Evolutionary conservation across 139 green algal species (phyloP).

Genomic region (Spirogloea muscicola): DNA sequence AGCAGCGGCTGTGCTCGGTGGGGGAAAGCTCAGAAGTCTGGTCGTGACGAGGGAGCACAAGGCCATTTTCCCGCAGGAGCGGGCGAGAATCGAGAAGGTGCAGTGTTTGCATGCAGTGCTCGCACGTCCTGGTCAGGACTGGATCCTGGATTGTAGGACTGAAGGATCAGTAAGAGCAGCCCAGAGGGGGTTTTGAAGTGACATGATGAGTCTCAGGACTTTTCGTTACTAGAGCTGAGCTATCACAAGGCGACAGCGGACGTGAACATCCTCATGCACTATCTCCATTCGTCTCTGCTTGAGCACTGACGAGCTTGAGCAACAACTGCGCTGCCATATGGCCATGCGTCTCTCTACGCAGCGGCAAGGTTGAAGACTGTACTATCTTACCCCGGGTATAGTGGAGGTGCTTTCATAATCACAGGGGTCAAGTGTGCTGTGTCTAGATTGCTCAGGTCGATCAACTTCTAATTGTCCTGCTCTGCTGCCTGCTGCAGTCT

Average conservation of each 20-base stretch:
- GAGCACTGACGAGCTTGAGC: too few species aligned
- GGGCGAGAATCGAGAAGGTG: conserved; percentile 62
- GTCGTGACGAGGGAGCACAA: conserved; percentile 63
- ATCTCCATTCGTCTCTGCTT: not conserved
- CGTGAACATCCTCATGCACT: not conserved
- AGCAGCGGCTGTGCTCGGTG: too few species aligned
- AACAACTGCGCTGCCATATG: not conserved
- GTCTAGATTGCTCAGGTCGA: too few species aligned
- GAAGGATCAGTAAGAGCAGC: not conserved
- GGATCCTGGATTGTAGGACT: too few species aligned
- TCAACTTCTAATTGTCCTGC: not conserved
- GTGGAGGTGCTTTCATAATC: too few species aligned
- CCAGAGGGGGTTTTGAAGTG: not conserved
- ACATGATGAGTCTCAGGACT: not conserved
- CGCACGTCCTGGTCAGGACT: too few species aligned
- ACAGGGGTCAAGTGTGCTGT: too few species aligned
- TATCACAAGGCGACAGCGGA: not conserved
- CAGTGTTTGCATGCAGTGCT: too few species aligned
- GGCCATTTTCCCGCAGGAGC: conserved; percentile 58
- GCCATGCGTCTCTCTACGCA: too few species aligned
- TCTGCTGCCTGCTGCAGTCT: conserved; percentile 21
- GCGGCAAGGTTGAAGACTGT: too few species aligned
- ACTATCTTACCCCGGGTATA: too few species aligned
- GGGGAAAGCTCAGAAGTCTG: conserved; percentile 43
- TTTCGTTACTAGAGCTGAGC: not conserved